These are phyloP conservation scores for Rhododendron kiyosumense DNA, from an alignment of 148 eudicot genomes.

Conservation along the genomic window DNA sequence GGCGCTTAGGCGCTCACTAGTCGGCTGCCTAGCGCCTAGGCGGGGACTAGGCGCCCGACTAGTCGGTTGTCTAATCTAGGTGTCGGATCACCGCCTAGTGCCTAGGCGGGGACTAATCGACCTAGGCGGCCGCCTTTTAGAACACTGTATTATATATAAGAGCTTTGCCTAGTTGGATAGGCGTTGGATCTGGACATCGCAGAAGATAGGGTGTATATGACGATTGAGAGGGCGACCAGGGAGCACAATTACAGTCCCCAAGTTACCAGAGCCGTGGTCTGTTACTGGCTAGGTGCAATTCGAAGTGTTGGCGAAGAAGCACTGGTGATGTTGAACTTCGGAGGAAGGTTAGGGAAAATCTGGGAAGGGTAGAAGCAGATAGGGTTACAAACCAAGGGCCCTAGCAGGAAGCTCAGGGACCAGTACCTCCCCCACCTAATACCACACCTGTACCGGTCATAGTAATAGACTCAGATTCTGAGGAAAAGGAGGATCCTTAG, in stretches of 20 bases:
- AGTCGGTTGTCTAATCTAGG: no score
- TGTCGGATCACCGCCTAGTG: no score
- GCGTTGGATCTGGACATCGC: neutral
- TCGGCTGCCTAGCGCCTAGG: no score
- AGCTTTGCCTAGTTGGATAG: slow-evolving; percentile 6
- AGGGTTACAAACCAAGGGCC: neutral
- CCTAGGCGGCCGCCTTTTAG: no score
- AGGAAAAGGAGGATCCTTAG: neutral
- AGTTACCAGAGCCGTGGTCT: neutral
- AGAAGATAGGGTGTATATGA: neutral
- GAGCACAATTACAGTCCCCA: neutral
- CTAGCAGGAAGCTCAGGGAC: neutral
- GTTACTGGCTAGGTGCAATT: neutral
- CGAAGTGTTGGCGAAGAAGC: neutral
- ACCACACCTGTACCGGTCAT: neutral
- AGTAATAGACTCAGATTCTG: neutral
- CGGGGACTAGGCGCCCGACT: no score
- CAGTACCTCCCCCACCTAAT: neutral
- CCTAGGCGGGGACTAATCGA: no score
- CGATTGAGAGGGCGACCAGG: neutral
- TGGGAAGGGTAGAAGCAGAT: neutral
- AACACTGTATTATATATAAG: no score
- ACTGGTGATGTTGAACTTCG: neutral
- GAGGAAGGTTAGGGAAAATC: neutral
- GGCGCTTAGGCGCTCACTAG: no score